Conservation (phyloP, 257 asterid genomes). For the Penstemon newberryi region DNA sequence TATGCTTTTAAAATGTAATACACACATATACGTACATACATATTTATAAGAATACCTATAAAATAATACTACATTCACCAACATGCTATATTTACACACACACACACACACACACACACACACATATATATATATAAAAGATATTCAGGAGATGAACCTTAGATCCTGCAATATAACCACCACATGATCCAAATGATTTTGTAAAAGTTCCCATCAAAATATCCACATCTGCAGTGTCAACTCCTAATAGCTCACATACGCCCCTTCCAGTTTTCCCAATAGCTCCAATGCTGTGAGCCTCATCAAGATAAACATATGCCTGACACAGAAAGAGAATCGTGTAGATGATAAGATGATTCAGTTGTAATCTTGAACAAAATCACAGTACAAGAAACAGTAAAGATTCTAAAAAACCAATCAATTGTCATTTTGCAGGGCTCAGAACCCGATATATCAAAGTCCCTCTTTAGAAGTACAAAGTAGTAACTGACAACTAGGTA, state of each 20-base stretch:
- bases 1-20: too few relatives aligned
- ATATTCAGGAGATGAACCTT: slow-evolving; percentile 50
- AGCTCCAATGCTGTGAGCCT: slow-evolving; percentile 99
- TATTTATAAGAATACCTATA: too few relatives aligned
- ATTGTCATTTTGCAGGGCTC: slow-evolving; percentile 20
- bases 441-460: slow-evolving; percentile 7
- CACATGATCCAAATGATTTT: slow-evolving; percentile 98
- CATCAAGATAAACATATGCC: slow-evolving; percentile 92
- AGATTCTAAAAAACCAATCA: background rate
- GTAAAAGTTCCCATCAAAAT: slow-evolving; percentile 99
- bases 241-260: slow-evolving; percentile 96
- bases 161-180: slow-evolving; percentile 98
- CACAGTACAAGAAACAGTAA: slow-evolving; percentile 2
- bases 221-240: slow-evolving; percentile 93
- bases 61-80: too few relatives aligned
- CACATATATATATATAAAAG: slow-evolving; percentile 21
- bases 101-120: too few relatives aligned
- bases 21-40: too few relatives aligned
- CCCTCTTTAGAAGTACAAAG: background rate
- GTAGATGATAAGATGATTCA: slow-evolving; percentile 18
- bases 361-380: background rate
- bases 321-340: slow-evolving; percentile 33
- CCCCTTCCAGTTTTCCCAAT: slow-evolving; percentile 97
- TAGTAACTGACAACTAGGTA: background rate
- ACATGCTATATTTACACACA: slow-evolving; percentile 19